phyloP scores from a whole-genome alignment of 1,139 yeast genomes.

The Nakaseomyces nivariensis region DNA sequence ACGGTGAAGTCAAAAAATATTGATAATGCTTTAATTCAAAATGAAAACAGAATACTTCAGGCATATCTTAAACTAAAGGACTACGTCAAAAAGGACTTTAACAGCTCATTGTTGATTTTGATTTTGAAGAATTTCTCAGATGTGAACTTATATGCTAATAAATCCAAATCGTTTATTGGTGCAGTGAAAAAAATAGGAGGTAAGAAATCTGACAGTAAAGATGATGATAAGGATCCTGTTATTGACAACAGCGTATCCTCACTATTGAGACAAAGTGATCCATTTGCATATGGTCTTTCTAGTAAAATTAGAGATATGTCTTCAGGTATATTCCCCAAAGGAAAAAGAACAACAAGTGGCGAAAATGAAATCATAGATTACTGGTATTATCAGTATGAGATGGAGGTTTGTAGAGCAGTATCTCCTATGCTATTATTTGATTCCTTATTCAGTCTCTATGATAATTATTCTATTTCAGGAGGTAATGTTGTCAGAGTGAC shows the following conservation, averaged over 20 bases:
- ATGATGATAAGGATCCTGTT: conserved; percentile 16
- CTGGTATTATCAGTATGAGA: conserved; percentile 32
- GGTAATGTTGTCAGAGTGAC: conserved; percentile 31
- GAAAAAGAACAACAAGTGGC: conserved; percentile 2
- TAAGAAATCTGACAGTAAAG: conserved; percentile 13
- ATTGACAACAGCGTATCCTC: conserved; percentile 18
- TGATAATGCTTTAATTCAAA: conserved; percentile 28
- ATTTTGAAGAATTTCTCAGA: conserved; percentile 38
- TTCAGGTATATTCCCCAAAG: conserved; percentile 27
- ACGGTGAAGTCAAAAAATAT: conserved; percentile 15
- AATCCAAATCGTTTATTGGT: conserved; percentile 16
- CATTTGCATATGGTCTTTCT: conserved; percentile 36
- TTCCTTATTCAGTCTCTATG: conserved; percentile 27
- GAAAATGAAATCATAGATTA: conserved; percentile 20
- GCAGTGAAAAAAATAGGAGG: conserved; percentile 12
- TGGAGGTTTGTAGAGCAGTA: conserved; percentile 30
- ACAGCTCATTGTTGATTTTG: conserved; percentile 37
- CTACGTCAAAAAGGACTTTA: conserved; percentile 34
- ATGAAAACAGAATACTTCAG: conserved; percentile 37
- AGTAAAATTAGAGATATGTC: conserved; percentile 34
- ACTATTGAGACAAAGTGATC: conserved; percentile 29
- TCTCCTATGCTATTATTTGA: conserved; percentile 35
- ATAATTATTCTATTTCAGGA: conserved; percentile 23
- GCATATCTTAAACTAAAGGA: conserved; percentile 35
- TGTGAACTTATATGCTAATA: conserved; percentile 26